phyloP scores from a whole-genome alignment of 306 rosid genomes.

The Citrullus mucosospermus region DNA sequence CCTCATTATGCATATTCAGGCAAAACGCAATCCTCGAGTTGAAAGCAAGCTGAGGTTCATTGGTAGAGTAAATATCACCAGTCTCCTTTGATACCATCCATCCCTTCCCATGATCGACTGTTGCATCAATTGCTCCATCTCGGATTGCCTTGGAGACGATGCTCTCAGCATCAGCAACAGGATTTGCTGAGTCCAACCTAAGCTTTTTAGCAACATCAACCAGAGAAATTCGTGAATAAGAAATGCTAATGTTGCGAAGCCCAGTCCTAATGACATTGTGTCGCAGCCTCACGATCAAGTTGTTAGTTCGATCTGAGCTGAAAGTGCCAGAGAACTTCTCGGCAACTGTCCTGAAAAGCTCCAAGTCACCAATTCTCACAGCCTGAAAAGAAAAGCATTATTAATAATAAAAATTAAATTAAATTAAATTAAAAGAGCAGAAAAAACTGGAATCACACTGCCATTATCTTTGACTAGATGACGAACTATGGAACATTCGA shows the following conservation, averaged over 20 bases:
- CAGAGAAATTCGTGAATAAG: constrained; percentile 87
- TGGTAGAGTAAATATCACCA: constrained; percentile 82
- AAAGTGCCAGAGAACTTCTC: constrained; percentile 69
- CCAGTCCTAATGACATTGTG: constrained; percentile 97
- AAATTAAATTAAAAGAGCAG: neutral
- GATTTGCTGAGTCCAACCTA: constrained; percentile 57
- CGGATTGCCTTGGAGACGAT: constrained; percentile 94
- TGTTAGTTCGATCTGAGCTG: constrained; percentile 67
- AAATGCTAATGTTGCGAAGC: constrained; percentile 87
- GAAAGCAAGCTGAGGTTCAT: constrained; percentile 83
- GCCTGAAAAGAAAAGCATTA: constrained; percentile 43
- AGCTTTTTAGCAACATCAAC: constrained; percentile 80
- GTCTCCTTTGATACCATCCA: constrained; percentile 97
- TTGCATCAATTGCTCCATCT: constrained; percentile 64
- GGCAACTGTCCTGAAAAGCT: constrained; percentile 79
- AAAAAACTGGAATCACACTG: neutral
- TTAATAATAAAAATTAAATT: too few relatives aligned
- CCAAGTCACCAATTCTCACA: constrained; percentile 93
- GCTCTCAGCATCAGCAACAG: constrained; percentile 67
- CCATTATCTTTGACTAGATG: neutral
- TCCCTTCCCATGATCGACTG: constrained; percentile 64
- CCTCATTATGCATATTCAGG: constrained; percentile 89
- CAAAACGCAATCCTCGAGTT: constrained; percentile 93
- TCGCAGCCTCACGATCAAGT: constrained; percentile 86
- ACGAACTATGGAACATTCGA: neutral